phyloP scores from a whole-genome alignment of 352 stramenopile species.

The Halophytophthora polymorphica region DNA sequence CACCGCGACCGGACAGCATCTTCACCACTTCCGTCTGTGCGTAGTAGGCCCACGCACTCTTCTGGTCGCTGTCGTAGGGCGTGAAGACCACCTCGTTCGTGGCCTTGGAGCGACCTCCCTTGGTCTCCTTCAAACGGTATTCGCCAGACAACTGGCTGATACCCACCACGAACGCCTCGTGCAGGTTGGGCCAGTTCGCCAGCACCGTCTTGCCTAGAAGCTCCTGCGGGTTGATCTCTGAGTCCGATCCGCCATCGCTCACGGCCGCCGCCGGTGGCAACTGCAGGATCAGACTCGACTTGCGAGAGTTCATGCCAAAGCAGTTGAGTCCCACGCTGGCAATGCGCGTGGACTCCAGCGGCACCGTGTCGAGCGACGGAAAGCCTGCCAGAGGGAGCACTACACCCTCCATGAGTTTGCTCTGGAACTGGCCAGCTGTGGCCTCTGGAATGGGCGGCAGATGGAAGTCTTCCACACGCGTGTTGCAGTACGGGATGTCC shows the following conservation, averaged over 20 bases:
- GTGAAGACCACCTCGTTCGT: slow-evolving; percentile 38
- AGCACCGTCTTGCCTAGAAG: slow-evolving; percentile 79
- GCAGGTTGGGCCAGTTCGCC: slow-evolving; percentile 98
- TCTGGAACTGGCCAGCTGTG: slow-evolving; percentile 66
- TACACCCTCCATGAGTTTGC: slow-evolving; percentile 69
- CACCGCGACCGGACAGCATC: slow-evolving; percentile 68
- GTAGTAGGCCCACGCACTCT: slow-evolving; percentile 67
- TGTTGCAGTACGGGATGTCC: slow-evolving; percentile 66
- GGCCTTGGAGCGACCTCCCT: slow-evolving; percentile 12
- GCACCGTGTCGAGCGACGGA: slow-evolving; percentile 67
- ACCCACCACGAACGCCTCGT: slow-evolving; percentile 91
- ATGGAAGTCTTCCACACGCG: slow-evolving; percentile 50
- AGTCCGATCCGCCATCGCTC: slow-evolving; percentile 15
- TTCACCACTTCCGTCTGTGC: slow-evolving; percentile 64
- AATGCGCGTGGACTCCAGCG: slow-evolving; percentile 51
- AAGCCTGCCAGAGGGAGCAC: slow-evolving; percentile 73
- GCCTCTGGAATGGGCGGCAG: slow-evolving; percentile 39
- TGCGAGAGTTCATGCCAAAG: slow-evolving; percentile 90
- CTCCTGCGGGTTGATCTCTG: slow-evolving; percentile 34
- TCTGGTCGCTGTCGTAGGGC: slow-evolving; percentile 43
- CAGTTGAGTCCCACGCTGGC: slow-evolving; percentile 89
- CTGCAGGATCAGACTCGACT: slow-evolving; percentile 73
- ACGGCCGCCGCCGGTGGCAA: slow-evolving; percentile 28
- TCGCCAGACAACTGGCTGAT: slow-evolving; percentile 64
- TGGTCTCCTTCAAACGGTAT: slow-evolving; percentile 44